phyloP scores from a whole-genome alignment of 2,329 filamentous ascomycete genomes.

The Pestalotiopsis sp. region DNA sequence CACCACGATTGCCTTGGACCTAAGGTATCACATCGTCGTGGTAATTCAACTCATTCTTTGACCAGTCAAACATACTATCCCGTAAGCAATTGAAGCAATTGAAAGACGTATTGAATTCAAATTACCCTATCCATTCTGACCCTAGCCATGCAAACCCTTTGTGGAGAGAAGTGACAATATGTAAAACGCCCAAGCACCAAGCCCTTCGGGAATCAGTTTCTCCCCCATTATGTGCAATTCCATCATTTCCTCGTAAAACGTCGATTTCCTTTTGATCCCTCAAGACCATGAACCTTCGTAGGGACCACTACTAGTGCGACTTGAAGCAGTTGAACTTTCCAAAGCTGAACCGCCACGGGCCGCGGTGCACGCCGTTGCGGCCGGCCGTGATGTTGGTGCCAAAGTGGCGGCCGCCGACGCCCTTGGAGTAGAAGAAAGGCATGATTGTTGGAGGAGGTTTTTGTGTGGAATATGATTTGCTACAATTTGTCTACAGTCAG shows the following conservation, averaged over 20 bases:
- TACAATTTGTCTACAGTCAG: background rate
- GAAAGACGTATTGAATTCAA: background rate
- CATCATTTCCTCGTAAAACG: background rate
- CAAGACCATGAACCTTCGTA: background rate
- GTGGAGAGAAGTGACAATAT: background rate
- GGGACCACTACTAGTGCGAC: constrained; percentile 20
- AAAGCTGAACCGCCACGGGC: constrained; percentile 53
- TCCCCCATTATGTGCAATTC: no score
- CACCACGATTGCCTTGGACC: no score
- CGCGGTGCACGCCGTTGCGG: constrained; percentile 48
- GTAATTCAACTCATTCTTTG: no score
- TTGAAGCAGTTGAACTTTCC: constrained; percentile 56
- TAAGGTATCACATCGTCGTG: no score
- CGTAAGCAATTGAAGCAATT: background rate
- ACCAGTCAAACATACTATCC: no score
- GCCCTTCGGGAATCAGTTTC: background rate
- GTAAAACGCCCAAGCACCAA: background rate
- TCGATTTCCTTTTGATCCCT: background rate
- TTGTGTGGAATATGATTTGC: background rate
- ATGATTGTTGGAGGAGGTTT: constrained; percentile 28
- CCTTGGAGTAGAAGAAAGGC: constrained; percentile 51
- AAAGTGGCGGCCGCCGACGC: constrained; percentile 50
- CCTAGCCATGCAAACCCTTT: background rate
- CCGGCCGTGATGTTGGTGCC: constrained; percentile 51
- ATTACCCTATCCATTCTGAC: background rate